Evolutionary conservation across 306 rosid species (phyloP).

Genomic region (Sphenostylis stenocarpa): DNA sequence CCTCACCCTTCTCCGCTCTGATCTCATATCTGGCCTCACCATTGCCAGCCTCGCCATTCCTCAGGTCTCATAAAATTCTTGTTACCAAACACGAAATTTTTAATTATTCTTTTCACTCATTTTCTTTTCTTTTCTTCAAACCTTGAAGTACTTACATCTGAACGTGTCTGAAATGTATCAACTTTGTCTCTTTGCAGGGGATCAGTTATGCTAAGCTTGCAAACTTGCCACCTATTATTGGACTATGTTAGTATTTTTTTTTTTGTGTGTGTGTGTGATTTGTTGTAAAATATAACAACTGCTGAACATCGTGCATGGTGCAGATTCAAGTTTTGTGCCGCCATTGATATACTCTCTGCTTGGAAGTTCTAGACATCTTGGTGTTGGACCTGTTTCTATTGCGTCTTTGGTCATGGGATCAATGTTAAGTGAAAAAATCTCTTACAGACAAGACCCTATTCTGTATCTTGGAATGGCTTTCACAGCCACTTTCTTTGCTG

Average conservation of each 20-base stretch:
- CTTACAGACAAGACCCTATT: slow-evolving; percentile 53
- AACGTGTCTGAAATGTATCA: neutral
- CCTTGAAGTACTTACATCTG: neutral
- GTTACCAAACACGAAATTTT: too few relatives aligned
- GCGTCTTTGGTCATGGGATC: slow-evolving; percentile 99
- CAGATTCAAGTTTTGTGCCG: slow-evolving; percentile 98
- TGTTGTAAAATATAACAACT: neutral
- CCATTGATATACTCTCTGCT: slow-evolving; percentile 84
- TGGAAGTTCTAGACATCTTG: slow-evolving; percentile 93
- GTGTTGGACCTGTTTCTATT: slow-evolving; percentile 94
- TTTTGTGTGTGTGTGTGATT: too few relatives aligned
- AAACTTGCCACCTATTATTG: slow-evolving; percentile 90
- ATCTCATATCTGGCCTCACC: slow-evolving; percentile 85
- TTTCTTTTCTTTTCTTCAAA: neutral
- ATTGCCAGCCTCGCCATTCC: slow-evolving; percentile 97
- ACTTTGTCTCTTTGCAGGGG: slow-evolving; percentile 57
- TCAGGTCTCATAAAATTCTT: slow-evolving; percentile 53
- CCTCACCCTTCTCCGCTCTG: slow-evolving; percentile 62
- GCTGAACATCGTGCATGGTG: neutral
- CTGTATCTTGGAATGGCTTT: slow-evolving; percentile 84
- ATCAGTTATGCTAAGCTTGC: slow-evolving; percentile 97
- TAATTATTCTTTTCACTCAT: neutral
- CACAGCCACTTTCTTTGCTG: slow-evolving; percentile 92
- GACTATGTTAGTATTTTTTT: slow-evolving; percentile 63
- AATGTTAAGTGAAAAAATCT: slow-evolving; percentile 74